phyloP scores from a whole-genome alignment of 2,329 filamentous ascomycete species.

The Trichoderma lentiforme region DNA sequence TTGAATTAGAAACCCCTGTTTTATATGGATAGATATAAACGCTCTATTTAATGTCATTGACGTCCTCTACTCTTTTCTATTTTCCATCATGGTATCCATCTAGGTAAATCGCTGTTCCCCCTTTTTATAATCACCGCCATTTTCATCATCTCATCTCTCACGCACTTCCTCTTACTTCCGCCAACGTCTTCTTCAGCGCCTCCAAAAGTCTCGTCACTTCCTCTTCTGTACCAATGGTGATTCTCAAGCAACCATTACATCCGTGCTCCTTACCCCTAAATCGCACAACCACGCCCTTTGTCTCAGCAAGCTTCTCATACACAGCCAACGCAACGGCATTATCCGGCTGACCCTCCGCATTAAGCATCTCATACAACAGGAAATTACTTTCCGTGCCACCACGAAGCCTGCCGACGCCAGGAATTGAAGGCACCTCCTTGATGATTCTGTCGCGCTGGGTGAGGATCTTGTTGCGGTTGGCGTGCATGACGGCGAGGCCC shows the following conservation, averaged over 20 bases:
- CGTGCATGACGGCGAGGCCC: conserved; percentile 71
- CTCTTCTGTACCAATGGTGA: conserved; percentile 85
- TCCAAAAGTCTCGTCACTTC: conserved; percentile 78
- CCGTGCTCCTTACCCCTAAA: conserved; percentile 92
- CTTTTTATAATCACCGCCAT: not conserved
- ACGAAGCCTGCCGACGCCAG: conserved; percentile 74
- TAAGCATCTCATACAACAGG: conserved; percentile 81
- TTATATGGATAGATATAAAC: not conserved
- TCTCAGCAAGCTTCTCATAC: conserved; percentile 82
- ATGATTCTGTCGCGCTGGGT: conserved; percentile 75
- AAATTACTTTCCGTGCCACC: conserved; percentile 87
- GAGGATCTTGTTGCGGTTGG: conserved; percentile 67
- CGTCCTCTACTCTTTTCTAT: not conserved
- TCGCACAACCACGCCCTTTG: conserved; percentile 83
- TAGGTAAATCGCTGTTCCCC: not conserved
- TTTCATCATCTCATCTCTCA: not conserved
- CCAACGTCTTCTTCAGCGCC: conserved; percentile 56
- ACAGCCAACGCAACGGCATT: conserved; percentile 75
- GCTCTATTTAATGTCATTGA: not conserved
- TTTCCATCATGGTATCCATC: not conserved
- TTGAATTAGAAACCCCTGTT: not conserved
- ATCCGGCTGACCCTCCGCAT: conserved; percentile 68
- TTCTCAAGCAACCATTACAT: conserved; percentile 81
- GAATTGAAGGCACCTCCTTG: conserved; percentile 66
- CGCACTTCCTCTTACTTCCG: conserved; percentile 38